phyloP scores from a whole-genome alignment of 148 eudicot genomes.

The Fagopyrum homotropicum region DNA sequence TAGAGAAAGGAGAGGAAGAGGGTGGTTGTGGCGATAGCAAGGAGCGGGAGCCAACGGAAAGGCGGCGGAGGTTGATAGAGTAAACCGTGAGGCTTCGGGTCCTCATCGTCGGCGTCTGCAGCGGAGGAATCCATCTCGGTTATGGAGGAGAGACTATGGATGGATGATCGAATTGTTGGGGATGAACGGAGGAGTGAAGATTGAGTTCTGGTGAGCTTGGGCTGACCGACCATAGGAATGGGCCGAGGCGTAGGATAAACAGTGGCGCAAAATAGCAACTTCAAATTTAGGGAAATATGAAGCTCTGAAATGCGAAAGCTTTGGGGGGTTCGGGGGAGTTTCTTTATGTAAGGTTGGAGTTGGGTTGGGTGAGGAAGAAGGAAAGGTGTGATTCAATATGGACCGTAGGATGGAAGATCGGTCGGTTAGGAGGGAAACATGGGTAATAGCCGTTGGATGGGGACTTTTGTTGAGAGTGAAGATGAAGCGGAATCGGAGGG shows the following conservation, averaged over 20 bases:
- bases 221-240: constrained; percentile 44
- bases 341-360: not conserved
- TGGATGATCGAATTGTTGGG: constrained; percentile 73
- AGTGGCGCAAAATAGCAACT: not conserved
- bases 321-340: constrained; percentile 3
- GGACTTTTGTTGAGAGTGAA: not conserved
- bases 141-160: constrained; percentile 46
- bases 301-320: constrained; percentile 15
- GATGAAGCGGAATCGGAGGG: constrained; percentile 9
- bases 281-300: not conserved
- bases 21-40: constrained; percentile 16
- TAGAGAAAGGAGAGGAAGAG: constrained; percentile 32
- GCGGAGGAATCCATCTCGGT: constrained; percentile 2
- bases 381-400: constrained; percentile 21
- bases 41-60: constrained; percentile 7
- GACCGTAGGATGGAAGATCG: constrained; percentile 32
- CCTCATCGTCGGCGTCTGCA: constrained; percentile 15
- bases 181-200: constrained; percentile 88
- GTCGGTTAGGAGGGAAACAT: constrained; percentile 7
- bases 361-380: constrained; percentile 7
- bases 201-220: constrained; percentile 62
- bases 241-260: not conserved
- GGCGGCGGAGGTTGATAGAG: not conserved
- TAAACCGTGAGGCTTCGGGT: constrained; percentile 4
- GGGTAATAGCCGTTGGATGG: constrained; percentile 24